phyloP scores from a whole-genome alignment of 2,329 filamentous ascomycete species.

The Cyphellophora europaea region DNA sequence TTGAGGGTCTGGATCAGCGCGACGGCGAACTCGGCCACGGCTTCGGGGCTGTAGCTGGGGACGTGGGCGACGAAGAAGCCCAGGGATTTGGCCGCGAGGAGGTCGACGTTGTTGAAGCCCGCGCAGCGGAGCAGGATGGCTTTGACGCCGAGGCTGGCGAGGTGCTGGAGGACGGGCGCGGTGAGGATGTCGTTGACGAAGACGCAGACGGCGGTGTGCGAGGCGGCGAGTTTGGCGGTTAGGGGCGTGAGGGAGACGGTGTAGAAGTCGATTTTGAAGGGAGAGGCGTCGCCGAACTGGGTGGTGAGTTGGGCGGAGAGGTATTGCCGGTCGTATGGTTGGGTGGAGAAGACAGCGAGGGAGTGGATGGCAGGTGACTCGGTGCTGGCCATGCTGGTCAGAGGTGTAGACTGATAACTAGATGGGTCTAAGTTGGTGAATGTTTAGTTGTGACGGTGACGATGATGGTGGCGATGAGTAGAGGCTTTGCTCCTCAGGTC shows the following conservation, averaged over 20 bases:
- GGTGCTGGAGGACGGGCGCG: constrained; percentile 38
- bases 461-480: too few species aligned
- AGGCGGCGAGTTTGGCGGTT: constrained; percentile 46
- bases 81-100: constrained; percentile 43
- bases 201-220: constrained; percentile 51
- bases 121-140: constrained; percentile 46
- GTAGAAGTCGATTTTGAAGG: constrained; percentile 4
- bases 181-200: constrained; percentile 54
- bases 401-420: too few species aligned
- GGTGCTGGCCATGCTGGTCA: too few species aligned
- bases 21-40: constrained; percentile 62
- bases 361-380: too few species aligned
- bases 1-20: constrained; percentile 59
- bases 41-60: constrained; percentile 59
- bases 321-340: too few species aligned
- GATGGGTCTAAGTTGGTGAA: too few species aligned
- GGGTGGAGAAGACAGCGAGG: too few species aligned
- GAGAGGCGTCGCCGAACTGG: too few species aligned
- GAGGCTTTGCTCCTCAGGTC: too few species aligned
- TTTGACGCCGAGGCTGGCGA: constrained; percentile 42
- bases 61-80: constrained; percentile 57
- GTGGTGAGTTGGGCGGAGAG: too few species aligned
- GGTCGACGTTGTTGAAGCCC: constrained; percentile 59
- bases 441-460: too few species aligned
- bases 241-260: constrained; percentile 48